These are phyloP conservation scores for Pyrenophora graminea DNA, from an alignment of 2,329 filamentous ascomycete species.

Conservation along the genomic window DNA sequence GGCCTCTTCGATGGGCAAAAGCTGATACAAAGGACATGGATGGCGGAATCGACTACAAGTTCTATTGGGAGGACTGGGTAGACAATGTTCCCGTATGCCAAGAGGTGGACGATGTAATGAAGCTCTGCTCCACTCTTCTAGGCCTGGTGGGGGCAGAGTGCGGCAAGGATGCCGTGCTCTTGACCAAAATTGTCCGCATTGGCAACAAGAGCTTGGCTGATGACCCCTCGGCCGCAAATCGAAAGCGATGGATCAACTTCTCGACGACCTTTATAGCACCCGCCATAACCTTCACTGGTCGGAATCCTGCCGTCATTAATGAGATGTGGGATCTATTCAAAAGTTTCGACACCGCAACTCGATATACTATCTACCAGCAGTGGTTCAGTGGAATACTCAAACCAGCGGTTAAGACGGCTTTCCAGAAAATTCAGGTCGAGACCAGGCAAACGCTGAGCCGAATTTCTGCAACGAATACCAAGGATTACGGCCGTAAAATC, in stretches of 20 bases:
- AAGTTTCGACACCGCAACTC: conserved; percentile 72
- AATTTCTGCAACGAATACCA: conserved; percentile 83
- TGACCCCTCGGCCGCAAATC: conserved; percentile 72
- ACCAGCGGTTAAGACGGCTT: conserved; percentile 77
- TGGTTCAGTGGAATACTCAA: conserved; percentile 64
- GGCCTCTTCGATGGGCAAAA: conserved; percentile 79
- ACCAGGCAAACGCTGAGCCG: conserved; percentile 87
- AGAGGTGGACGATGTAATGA: conserved; percentile 86
- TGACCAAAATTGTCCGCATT: conserved; percentile 84
- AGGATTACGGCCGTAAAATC: conserved; percentile 82
- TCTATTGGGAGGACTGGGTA: conserved; percentile 97
- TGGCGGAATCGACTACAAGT: conserved; percentile 78
- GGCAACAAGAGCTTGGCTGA: conserved; percentile 73
- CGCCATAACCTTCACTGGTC: conserved; percentile 80
- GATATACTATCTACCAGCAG: conserved; percentile 90
- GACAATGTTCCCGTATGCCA: conserved; percentile 93
- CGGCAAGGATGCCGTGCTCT: conserved; percentile 76
- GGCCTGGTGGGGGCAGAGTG: conserved; percentile 88
- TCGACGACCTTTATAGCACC: conserved; percentile 85
- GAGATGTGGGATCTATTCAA: conserved; percentile 84
- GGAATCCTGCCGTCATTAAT: conserved; percentile 82
- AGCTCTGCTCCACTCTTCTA: conserved; percentile 79
- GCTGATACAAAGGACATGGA: conserved; percentile 76
- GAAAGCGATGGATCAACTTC: conserved; percentile 79
- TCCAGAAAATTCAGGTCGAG: conserved; percentile 74